These are phyloP conservation scores for Nemophila menziesii DNA, from an alignment of 257 asterid species.

Conservation along the genomic window DNA sequence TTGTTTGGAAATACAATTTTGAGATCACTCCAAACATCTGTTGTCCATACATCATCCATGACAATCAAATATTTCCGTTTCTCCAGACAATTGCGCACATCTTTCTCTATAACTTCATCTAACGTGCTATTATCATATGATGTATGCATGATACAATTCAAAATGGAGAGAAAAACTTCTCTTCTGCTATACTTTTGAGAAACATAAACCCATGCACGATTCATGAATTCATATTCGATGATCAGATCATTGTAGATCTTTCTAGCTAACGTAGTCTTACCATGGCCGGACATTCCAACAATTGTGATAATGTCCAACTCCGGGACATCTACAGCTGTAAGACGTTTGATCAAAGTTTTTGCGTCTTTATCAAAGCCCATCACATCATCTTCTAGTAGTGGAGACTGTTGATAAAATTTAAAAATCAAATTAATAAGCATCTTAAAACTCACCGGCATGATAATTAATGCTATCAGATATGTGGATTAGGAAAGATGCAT, in stretches of 20 bases:
- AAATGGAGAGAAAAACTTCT: constrained; percentile 4
- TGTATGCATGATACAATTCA: constrained; percentile 5
- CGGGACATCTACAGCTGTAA: constrained; percentile 9
- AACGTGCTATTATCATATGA: background rate
- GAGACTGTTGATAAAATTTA: too few species aligned
- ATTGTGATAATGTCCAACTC: constrained; percentile 6
- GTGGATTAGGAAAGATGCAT: too few species aligned
- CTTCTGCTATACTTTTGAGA: constrained; percentile 10
- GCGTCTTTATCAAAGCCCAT: constrained; percentile 7
- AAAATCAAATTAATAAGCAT: too few species aligned
- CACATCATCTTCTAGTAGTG: constrained; percentile 10
- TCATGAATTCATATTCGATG: constrained; percentile 5
- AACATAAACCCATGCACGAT: constrained; percentile 9
- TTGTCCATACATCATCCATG: constrained; percentile 12
- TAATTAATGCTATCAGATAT: too few species aligned
- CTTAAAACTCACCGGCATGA: too few species aligned
- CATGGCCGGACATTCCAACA: constrained; percentile 15
- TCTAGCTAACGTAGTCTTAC: constrained; percentile 13
- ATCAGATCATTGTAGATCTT: background rate
- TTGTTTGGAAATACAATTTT: constrained; percentile 11
- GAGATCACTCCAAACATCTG: constrained; percentile 9
- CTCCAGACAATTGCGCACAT: constrained; percentile 8
- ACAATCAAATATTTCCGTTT: constrained; percentile 9
- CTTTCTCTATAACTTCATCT: background rate
- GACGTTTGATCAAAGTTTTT: background rate